Base-by-base conservation (phyloP, 1,139 yeast genomes). In the Pichia sp. region DNA sequence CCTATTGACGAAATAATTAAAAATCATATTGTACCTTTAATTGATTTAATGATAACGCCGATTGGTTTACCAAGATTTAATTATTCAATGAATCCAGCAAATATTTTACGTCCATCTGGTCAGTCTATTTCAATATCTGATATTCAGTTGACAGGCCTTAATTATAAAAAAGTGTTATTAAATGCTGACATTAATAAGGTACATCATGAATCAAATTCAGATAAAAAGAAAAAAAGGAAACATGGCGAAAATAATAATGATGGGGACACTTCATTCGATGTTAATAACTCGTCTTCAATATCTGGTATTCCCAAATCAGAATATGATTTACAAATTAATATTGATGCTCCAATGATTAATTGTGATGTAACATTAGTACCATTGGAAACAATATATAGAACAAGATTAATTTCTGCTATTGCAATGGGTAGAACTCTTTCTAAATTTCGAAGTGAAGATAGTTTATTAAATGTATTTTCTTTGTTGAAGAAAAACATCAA, bases 281-380 rank as follows among this genome's bases (percentile, higher is more conserved):
- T 12, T 16, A 30, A 30, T 30, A 31, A 31, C 20, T 31, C 5
- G 2, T 4, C 23, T 16, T 32, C 35, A 22, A 32, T 22, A 11
- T 22, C 23, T 11, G 66, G 66, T 25, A 67, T 74, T 11, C 84
- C 80, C 30, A 66, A 71, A n/a, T 79, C 85, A 1, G 73, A 70
- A 40, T 76, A 71, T 42, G 87, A 82, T 46, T 69, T 78, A 49
- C 71, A 71, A 51, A 78, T 90, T 38, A 89, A 92, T 59, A 90
- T 94, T 47, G 99, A 94, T 64, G 83, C 95, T 2, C 97, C 98
- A 4, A 83, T 94, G 64, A 78, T 85, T 49, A 77, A 80, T 43
- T 98, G 98, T 55, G 99, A 94, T 66, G 85, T 92, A 22, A 82
- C 90, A 52, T 69, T 94, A 35, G 78, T 94, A 27, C 96, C 96